Evolutionary conservation across 768 basidiomycete genomes (phyloP).

Genomic region (Termitomyces sp.): DNA sequence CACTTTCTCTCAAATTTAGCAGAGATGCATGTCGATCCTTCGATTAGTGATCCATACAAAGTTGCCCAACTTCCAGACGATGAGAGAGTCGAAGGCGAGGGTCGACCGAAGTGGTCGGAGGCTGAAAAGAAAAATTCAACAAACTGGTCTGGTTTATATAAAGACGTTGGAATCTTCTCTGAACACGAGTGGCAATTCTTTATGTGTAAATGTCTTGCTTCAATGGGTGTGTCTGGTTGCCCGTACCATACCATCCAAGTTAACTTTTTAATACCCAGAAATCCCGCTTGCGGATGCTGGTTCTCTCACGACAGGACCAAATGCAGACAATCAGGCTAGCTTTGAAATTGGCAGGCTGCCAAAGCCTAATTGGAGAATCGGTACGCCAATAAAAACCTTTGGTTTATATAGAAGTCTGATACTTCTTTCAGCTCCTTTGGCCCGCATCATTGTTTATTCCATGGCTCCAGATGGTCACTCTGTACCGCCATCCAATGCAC

Average conservation of each 20-base stretch:
- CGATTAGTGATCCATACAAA: slow-evolving; percentile 66
- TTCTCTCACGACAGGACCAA: slow-evolving; percentile 69
- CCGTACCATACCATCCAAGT: slow-evolving; percentile 1
- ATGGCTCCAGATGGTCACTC: slow-evolving; percentile 67
- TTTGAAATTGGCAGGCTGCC: slow-evolving; percentile 72
- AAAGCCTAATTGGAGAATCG: slow-evolving; percentile 68
- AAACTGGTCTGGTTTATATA: slow-evolving; percentile 72
- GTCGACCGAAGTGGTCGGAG: slow-evolving; percentile 48
- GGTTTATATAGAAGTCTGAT: slow-evolving; percentile 8
- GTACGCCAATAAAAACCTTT: slow-evolving; percentile 32
- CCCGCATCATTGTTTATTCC: slow-evolving; percentile 83
- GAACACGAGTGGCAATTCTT: slow-evolving; percentile 80
- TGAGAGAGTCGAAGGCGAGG: slow-evolving; percentile 57
- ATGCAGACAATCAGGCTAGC: slow-evolving; percentile 65
- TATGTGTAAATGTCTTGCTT: slow-evolving; percentile 85
- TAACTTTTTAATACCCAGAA: slow-evolving; percentile 33
- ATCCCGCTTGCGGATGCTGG: slow-evolving; percentile 71
- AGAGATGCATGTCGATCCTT: slow-evolving; percentile 77
- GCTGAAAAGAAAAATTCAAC: slow-evolving; percentile 33
- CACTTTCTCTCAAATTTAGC: slow-evolving; percentile 74
- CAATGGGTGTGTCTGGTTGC: slow-evolving; percentile 55
- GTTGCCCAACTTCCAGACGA: slow-evolving; percentile 67
- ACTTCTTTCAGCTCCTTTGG: slow-evolving; percentile 56
- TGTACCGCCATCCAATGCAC: slow-evolving; percentile 51
- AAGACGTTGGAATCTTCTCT: slow-evolving; percentile 83